Base-by-base conservation (phyloP, 2,329 filamentous ascomycete genomes). In the Xylaria sp. region DNA sequence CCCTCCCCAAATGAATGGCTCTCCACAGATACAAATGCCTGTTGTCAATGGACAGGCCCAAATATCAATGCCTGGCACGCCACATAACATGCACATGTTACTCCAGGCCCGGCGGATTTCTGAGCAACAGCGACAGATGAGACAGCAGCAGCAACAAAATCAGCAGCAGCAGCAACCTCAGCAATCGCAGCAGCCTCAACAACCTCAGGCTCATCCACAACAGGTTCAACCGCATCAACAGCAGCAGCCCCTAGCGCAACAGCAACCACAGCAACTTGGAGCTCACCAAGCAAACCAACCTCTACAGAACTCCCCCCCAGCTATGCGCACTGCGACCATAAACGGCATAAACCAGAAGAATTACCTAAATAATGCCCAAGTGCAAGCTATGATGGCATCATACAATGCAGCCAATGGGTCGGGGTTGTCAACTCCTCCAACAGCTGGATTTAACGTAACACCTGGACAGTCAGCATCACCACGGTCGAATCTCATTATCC, bases 11-110 rank as follows among this genome's bases (percentile, higher is more conserved):
- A 87, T 92, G 83, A 89, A 88, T 68, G 87, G 87, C 55, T 85
- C 92, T 28, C 89, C 90, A 46, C 91, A 92, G 77, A 90, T 91
- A 28, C 91, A 91, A 72, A 86, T 93, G 82, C 90, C 91, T 74
- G 85, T 85, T 18, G 82, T 86, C 41, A 84, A 87, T 70, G 83
- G 82, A 6, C 87, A 91, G 71, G 85, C 88, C 63, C 87, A 91
- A 64, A 86, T 93, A 82, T 86, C 89, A 1, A 80, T 86, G 73
- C 79, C 82, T 6, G 83, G 81, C 59, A 39, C 73, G 20, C 80
- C 82, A 8, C 81, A 87, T 2, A 87, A 90, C 69, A 81, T 87
- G 32, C 85, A 84, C 64, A 79, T 90, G 56, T 84, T 90, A 73
- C 82, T 91, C 74, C 90, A 91, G 75, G 87, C 90, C 18, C 89